These are phyloP conservation scores for Ascochyta rabiei DNA, from an alignment of 2,329 filamentous ascomycete species.

Conservation along the genomic window DNA sequence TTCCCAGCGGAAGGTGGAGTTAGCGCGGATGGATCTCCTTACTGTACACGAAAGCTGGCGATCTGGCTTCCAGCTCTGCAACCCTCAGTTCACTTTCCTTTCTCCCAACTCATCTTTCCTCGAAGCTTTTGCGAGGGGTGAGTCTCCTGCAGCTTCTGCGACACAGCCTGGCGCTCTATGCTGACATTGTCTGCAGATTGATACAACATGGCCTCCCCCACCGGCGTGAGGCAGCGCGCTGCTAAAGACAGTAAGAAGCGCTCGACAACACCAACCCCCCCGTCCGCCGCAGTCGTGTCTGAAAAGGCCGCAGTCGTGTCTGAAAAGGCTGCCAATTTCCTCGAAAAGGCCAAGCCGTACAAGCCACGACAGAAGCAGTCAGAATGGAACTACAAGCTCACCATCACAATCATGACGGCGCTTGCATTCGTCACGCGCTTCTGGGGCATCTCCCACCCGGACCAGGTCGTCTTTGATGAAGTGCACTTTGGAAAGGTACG, in stretches of 20 bases:
- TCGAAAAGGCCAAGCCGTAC: slow-evolving; percentile 44
- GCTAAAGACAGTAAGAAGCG: slow-evolving; percentile 47
- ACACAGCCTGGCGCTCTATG: not conserved
- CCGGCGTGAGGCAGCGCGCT: slow-evolving; percentile 47
- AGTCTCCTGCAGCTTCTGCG: slow-evolving; percentile 16
- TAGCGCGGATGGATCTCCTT: slow-evolving; percentile 15
- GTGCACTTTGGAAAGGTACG: slow-evolving; percentile 98
- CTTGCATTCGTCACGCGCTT: slow-evolving; percentile 92
- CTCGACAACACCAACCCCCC: slow-evolving; percentile 45
- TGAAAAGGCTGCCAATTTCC: slow-evolving; percentile 36
- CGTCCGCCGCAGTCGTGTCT: slow-evolving; percentile 26
- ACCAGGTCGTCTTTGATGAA: slow-evolving; percentile 98
- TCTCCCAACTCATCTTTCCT: slow-evolving; percentile 19
- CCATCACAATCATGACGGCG: slow-evolving; percentile 75
- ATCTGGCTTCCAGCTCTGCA: slow-evolving; percentile 27
- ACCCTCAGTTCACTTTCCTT: slow-evolving; percentile 25
- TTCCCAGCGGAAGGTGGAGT: slow-evolving; percentile 9
- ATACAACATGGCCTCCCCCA: slow-evolving; percentile 47
- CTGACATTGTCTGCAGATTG: slow-evolving; percentile 34
- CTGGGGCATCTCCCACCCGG: slow-evolving; percentile 93
- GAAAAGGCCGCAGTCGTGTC: slow-evolving; percentile 33
- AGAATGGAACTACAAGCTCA: slow-evolving; percentile 87
- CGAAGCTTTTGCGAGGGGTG: slow-evolving; percentile 27
- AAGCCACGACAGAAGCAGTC: slow-evolving; percentile 50
- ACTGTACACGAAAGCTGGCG: slow-evolving; percentile 26